Evolutionary conservation across 2,329 filamentous ascomycete genomes (phyloP), one percentile per base, ranked within the genome.

Genomic region (Monosporascus sp.): DNA sequence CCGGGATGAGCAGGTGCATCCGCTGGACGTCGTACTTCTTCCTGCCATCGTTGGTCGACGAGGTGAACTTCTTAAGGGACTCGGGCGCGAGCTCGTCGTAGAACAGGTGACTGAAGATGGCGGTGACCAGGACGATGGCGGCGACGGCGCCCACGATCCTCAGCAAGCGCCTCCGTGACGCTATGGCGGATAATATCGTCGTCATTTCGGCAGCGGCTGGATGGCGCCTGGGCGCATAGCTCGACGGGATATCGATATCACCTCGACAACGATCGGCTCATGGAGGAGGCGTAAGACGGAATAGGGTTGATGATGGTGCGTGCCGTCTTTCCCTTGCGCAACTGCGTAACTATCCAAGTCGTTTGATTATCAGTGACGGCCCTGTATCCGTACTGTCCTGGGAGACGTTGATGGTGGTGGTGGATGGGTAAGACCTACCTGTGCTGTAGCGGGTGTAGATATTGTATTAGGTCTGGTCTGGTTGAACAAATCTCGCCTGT

Each of bases 1-100:
- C 50, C 19, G 50, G 50, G 43, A 52, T 52, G 20, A 52, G 50
- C 19, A 52, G 50, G 50, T 52, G 50, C 41, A 52, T 37, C 22
- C 41, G 43, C 43, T 48, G 37, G 41, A 37, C 40, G 26, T 47
- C 26, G 44, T 52, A 52, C 31, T 47, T 48, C 17, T 24, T 19
- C 17, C 19, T n/a, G 11, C 27, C n/a, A 14, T 36, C 5, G n/a
- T 5, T 22, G 20, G 6, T 4, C 3, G 48, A n/a, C 34, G 48
- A 24, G 37, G 50, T 48, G 7, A 46, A 40, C 40, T 31, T 38
- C 27, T 36, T 46, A 20, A 37, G 46, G 1, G 50, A 37, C 27
- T 43, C 27, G n/a, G 49, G 40, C 22, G 38, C 40, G 7, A 34
- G 22, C 7, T 26, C 46, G 31, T 40, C 19, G 36, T 34, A 20